These are phyloP conservation scores for Raffaelea ambrosiae DNA, from an alignment of 2,329 filamentous ascomycete genomes.

Conservation along the genomic window DNA sequence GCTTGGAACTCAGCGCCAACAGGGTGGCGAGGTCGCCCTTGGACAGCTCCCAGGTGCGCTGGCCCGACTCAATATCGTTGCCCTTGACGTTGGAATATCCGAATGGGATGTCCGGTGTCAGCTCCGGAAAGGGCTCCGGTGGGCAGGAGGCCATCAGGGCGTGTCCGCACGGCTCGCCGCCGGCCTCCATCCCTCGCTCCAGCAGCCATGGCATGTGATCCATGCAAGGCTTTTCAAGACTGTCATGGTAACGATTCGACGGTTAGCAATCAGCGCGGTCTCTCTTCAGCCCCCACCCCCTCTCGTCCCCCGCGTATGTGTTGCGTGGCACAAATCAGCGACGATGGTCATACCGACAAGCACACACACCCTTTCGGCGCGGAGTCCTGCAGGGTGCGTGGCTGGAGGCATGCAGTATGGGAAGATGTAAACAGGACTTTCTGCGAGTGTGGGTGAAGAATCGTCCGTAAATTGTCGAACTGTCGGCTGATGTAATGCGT, in stretches of 20 bases:
- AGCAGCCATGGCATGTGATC: conserved; percentile 77
- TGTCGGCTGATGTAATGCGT: too few species aligned
- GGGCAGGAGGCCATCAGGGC: conserved; percentile 90
- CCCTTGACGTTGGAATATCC: conserved; percentile 31
- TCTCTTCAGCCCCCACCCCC: too few species aligned
- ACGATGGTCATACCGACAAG: too few species aligned
- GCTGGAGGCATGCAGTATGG: too few species aligned
- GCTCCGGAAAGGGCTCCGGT: conserved; percentile 50
- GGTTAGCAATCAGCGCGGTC: conserved; percentile 2
- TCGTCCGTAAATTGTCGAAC: too few species aligned
- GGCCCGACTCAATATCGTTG: conserved; percentile 34
- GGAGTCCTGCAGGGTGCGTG: too few species aligned
- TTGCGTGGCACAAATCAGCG: too few species aligned
- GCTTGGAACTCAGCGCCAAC: conserved; percentile 71
- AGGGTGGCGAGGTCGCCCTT: conserved; percentile 72
- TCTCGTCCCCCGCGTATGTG: conserved; percentile 1
- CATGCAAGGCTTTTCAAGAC: conserved; percentile 88
- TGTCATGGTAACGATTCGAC: conserved; percentile 35
- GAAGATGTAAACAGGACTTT: too few species aligned
- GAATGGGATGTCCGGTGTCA: conserved; percentile 44
- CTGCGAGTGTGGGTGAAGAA: too few species aligned
- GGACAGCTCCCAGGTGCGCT: conserved; percentile 67
- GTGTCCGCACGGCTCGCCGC: conserved; percentile 71
- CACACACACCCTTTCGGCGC: too few species aligned
- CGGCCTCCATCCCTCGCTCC: conserved; percentile 47